Evolutionary conservation across 129 eudicot species (phyloP).

Genomic region (Pittosporum tobira): DNA sequence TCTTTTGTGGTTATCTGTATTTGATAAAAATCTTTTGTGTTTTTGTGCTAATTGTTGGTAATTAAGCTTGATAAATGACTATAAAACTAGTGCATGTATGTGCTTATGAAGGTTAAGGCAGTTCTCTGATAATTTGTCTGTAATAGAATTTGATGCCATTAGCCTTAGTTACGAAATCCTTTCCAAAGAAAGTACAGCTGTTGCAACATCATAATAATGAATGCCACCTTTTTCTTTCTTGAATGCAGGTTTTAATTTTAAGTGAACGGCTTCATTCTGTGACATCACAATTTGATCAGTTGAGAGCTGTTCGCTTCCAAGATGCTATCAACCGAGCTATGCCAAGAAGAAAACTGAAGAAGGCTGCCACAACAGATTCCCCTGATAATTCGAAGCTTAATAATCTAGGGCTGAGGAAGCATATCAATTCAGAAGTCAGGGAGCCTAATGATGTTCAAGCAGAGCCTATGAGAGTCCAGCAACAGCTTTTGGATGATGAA

Average conservation of each 20-base stretch:
- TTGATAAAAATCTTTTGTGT: too few relatives aligned
- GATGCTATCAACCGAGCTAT: constrained; percentile 69
- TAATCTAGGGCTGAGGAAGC: constrained; percentile 18
- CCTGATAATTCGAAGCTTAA: constrained; percentile 21
- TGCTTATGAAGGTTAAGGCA: too few relatives aligned
- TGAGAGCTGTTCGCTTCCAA: constrained; percentile 88
- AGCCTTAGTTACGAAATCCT: too few relatives aligned
- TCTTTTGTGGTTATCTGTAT: too few relatives aligned
- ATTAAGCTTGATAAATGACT: too few relatives aligned
- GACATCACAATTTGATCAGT: constrained; percentile 84
- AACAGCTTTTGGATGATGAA: constrained; percentile 83
- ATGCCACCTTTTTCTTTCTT: not conserved
- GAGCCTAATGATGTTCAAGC: constrained; percentile 46
- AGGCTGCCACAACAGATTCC: constrained; percentile 13
- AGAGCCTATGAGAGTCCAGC: constrained; percentile 65
- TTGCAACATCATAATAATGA: too few relatives aligned
- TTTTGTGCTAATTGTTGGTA: not conserved
- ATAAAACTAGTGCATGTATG: too few relatives aligned
- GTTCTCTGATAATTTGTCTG: too few relatives aligned
- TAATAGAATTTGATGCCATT: too few relatives aligned
- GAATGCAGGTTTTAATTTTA: constrained; percentile 62
- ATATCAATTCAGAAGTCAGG: constrained; percentile 37
- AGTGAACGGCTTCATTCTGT: constrained; percentile 92
- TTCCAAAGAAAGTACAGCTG: too few relatives aligned
- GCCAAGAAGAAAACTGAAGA: constrained; percentile 72